These are phyloP conservation scores for Cucurbita maxima DNA, from an alignment of 306 rosid genomes.

Conservation along the genomic window DNA sequence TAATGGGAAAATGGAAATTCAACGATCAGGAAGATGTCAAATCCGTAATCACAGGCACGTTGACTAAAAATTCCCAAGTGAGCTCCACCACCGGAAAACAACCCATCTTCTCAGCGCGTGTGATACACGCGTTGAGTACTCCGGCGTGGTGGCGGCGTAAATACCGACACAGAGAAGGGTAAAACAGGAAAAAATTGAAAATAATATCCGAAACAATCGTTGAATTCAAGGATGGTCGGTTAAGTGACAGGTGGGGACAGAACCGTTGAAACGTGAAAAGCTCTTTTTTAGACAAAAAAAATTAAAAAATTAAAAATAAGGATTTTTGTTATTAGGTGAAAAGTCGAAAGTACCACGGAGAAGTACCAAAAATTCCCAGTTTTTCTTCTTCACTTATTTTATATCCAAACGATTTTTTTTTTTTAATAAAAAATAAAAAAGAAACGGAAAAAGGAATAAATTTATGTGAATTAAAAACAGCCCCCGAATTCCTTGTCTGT, in stretches of 20 bases:
- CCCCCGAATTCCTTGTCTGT: not conserved
- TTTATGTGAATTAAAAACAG: not conserved
- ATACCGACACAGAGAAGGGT: not conserved
- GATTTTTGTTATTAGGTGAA: not conserved
- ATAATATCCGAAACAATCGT: not conserved
- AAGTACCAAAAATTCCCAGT: slow-evolving; percentile 25
- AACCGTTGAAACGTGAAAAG: not conserved
- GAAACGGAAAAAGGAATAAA: not conserved
- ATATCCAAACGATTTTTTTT: not conserved
- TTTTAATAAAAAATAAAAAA: too few species aligned
- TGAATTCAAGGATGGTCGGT: not conserved
- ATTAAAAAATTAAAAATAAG: not conserved
- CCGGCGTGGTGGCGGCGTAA: not conserved
- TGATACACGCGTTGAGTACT: not conserved
- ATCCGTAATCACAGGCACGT: not conserved
- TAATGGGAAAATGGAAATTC: not conserved
- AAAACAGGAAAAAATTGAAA: not conserved
- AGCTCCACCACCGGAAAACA: not conserved
- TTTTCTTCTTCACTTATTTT: not conserved
- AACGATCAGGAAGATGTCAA: not conserved
- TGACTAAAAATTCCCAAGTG: not conserved
- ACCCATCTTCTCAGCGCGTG: not conserved
- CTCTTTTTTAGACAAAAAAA: not conserved
- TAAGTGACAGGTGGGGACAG: not conserved
- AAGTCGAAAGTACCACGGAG: slow-evolving; percentile 51